phyloP scores from a whole-genome alignment of 2,329 filamentous ascomycete species.

The Fonsecaea multimorphosa region DNA sequence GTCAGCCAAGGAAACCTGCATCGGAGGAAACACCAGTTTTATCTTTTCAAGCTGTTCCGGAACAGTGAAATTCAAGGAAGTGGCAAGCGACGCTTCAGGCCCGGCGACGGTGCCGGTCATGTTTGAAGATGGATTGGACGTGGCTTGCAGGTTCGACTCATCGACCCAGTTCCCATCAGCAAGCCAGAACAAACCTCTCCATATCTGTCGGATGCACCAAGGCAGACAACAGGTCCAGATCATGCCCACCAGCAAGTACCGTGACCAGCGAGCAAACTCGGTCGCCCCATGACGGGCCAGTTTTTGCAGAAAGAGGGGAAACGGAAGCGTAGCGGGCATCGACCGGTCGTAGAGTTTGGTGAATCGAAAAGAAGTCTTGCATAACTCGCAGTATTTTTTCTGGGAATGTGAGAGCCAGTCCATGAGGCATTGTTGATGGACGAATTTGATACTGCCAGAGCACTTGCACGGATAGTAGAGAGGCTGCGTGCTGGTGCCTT shows the following conservation, averaged over 20 bases:
- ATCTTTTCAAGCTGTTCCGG: constrained; percentile 28
- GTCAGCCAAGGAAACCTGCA: constrained; percentile 31
- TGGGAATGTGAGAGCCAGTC: constrained; percentile 98
- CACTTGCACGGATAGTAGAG: constrained; percentile 99
- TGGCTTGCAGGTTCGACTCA: constrained; percentile 17
- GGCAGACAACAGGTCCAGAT: constrained; percentile 92
- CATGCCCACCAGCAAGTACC: constrained; percentile 76
- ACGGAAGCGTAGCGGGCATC: constrained; percentile 86
- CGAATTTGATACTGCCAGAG: constrained; percentile 97
- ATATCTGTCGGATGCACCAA: constrained; percentile 87
- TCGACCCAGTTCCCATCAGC: constrained; percentile 74
- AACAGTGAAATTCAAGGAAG: constrained; percentile 15
- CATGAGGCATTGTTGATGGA: constrained; percentile 97
- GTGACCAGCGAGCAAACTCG: constrained; percentile 76
- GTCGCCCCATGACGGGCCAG: constrained; percentile 74
- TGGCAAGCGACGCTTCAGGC: neutral
- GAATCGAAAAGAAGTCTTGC: constrained; percentile 97
- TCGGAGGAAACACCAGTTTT: constrained; percentile 29
- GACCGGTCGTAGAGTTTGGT: constrained; percentile 95
- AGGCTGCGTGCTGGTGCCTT: constrained; percentile 80
- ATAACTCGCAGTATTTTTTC: constrained; percentile 99
- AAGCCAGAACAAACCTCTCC: constrained; percentile 94
- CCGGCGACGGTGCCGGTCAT: constrained; percentile 9
- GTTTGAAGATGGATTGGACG: constrained; percentile 18
- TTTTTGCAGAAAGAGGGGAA: constrained; percentile 79